A percentile compares a stretch with the other conserved stretches of the same genome.
Conservation (phyloP, 2,329 filamentous ascomycete genomes). For the Cladosporium oxysporum region DNA sequence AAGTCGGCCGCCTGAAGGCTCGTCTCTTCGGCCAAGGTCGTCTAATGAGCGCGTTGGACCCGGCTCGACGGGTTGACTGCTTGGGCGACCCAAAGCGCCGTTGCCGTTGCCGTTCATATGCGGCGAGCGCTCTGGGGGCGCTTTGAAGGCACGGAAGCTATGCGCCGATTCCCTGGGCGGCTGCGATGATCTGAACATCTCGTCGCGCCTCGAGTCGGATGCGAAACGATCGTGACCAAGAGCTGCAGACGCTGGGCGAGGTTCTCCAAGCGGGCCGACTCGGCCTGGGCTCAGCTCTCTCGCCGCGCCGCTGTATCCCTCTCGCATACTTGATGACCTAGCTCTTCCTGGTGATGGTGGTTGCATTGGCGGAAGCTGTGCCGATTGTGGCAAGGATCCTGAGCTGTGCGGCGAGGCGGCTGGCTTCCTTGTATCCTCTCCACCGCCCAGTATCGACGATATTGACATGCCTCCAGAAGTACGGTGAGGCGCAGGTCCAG, state of each 20-base stretch:
- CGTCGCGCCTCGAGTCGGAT: conserved; percentile 33
- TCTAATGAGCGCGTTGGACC: conserved; percentile 19
- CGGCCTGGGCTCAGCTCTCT: conserved; percentile 32
- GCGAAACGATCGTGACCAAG: conserved; percentile 26
- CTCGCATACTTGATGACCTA: conserved; percentile 40
- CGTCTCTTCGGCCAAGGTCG: conserved; percentile 13
- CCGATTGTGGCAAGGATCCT: conserved; percentile 29
- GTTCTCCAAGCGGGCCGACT: conserved; percentile 29
- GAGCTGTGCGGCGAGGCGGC: conserved; percentile 37
- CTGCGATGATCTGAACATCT: conserved; percentile 37
- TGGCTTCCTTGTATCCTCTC: conserved; percentile 31
- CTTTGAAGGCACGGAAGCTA: conserved; percentile 31
- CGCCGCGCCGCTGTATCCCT: conserved; percentile 27
- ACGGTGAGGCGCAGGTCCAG: conserved; percentile 48
- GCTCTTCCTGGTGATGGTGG: conserved; percentile 48
- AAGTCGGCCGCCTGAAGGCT: conserved; percentile 12
- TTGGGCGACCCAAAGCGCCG: conserved; percentile 33
- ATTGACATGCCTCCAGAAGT: conserved; percentile 68
- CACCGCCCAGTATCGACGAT: conserved; percentile 69
- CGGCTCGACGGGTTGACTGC: conserved; percentile 37
- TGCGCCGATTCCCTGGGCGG: conserved; percentile 35
- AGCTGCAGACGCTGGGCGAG: conserved; percentile 26
- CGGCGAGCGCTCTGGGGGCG: conserved; percentile 27
- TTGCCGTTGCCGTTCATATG: conserved; percentile 26
- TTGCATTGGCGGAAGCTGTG: conserved; percentile 46